Percentiles rank a stretch among this genome's conserved stretches.
phyloP scores from a whole-genome alignment of 83 land plant genomes.

The Larix sibirica region DNA sequence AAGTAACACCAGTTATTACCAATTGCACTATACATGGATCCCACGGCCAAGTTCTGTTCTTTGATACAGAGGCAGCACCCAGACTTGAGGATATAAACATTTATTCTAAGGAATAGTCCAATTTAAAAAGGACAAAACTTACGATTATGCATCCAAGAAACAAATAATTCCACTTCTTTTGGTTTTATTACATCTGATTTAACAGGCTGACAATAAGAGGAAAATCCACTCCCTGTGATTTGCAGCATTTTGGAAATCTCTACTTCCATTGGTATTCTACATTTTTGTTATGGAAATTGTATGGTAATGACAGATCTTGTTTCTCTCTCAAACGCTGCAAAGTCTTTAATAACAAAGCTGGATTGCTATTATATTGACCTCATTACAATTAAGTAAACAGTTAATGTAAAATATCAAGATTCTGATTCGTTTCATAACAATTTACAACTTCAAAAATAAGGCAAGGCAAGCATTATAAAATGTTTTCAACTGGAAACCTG shows the following conservation, averaged over 20 bases:
- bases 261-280: too few relatives aligned
- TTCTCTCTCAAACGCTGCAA: not conserved
- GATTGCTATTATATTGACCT: not conserved
- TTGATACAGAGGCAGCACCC: not conserved
- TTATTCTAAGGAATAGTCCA: too few relatives aligned
- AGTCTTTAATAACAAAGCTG: not conserved
- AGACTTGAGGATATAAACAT: not conserved
- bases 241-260: too few relatives aligned
- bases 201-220: too few relatives aligned
- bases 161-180: too few relatives aligned
- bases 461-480: not conserved
- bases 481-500: not conserved
- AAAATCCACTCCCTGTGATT: too few relatives aligned
- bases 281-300: too few relatives aligned
- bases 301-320: too few relatives aligned
- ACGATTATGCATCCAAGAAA: too few relatives aligned
- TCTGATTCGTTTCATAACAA: not conserved
- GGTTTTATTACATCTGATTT: not conserved
- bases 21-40: not conserved
- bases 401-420: not conserved
- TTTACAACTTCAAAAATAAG: not conserved
- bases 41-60: not conserved
- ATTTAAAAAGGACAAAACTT: too few relatives aligned
- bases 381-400: not conserved
- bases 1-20: not conserved